These are phyloP conservation scores for Lentinus tigrinus DNA, from an alignment of 768 basidiomycete species.

Conservation along the genomic window DNA sequence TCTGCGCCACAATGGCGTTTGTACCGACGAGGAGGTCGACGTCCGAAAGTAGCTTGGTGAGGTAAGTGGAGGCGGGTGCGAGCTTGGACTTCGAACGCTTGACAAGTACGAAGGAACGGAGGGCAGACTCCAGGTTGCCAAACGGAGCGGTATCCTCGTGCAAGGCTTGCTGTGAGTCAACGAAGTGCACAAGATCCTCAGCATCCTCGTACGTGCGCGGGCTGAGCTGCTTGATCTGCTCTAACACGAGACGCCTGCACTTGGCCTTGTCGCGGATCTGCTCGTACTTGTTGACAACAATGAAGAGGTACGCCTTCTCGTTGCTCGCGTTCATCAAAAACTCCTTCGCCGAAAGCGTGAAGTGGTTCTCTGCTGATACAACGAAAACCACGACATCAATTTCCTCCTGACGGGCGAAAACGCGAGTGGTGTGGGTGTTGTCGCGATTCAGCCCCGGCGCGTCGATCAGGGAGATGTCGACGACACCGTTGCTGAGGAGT, in stretches of 20 bases:
- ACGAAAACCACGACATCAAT: slow-evolving; percentile 99
- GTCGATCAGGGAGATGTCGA: slow-evolving; percentile 97
- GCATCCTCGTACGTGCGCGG: slow-evolving; percentile 92
- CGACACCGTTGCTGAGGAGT: slow-evolving; percentile 90
- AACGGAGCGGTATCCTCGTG: slow-evolving; percentile 71
- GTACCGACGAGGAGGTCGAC: slow-evolving; percentile 83
- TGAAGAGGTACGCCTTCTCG: slow-evolving; percentile 97
- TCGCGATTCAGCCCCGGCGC: slow-evolving; percentile 98
- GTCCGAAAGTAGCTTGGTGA: slow-evolving; percentile 86
- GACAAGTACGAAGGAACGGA: slow-evolving; percentile 92
- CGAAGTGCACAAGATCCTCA: slow-evolving; percentile 95
- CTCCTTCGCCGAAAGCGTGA: slow-evolving; percentile 92
- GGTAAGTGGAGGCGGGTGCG: slow-evolving; percentile 88
- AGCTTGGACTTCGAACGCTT: slow-evolving; percentile 98
- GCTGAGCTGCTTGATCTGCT: slow-evolving; percentile 91
- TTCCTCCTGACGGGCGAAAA: slow-evolving; percentile 95
- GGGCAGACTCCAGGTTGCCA: slow-evolving; percentile 81
- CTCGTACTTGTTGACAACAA: slow-evolving; percentile 98
- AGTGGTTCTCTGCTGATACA: slow-evolving; percentile 97
- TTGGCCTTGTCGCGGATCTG: slow-evolving; percentile 94
- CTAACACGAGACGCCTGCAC: slow-evolving; percentile 83
- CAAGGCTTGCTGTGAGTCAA: slow-evolving; percentile 82
- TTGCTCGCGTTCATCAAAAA: slow-evolving; percentile 91
- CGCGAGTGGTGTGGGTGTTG: slow-evolving; percentile 88
- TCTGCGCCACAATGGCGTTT: slow-evolving; percentile 83